Evolutionary conservation across 1,284 basidiomycete species (phyloP), one percentile per base, ranked within the genome.

Genomic region (Grifola frondosa): DNA sequence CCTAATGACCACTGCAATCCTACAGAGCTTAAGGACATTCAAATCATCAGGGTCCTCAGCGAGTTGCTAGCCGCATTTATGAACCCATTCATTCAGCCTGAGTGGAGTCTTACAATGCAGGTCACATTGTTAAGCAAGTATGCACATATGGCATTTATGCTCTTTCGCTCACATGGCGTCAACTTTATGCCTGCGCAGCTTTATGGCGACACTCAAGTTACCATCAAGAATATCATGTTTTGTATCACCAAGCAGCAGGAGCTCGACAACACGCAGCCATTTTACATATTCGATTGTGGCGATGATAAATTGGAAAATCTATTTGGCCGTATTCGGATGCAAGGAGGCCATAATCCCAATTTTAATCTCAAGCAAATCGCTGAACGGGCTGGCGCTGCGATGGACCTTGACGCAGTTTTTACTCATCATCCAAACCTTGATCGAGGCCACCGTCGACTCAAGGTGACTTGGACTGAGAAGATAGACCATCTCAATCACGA

Each of bases 381-480:
- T 43, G 57, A 65, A 49, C 62, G 58, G 50, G 58, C 70, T 41
- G 64, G 62, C 13, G 59, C 62, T 3, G 62, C 62, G 12, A 40
- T 68, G 28, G 60, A 56, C 28, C 43, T 59, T 13, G 63, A 62
- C 2, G 61, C 63, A 9, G 39, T 60, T 28, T 34, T 41, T 11
- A 9, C 35, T 3, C 26, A 33, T 9, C 29, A 52, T 23, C 49
- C 46, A 1, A 22, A 49, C 4, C 46, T 52, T 12, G 37, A 48
- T 28, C 25, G 22, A 17, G 52, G 52, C 1, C 39, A 40, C 24
- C 44, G 49, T 5, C 44, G 44, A 2, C 39, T 46, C 23, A 46
- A 52, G n/a, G 22, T 52, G 9, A 35, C 37, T 1, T 10, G 22
- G 2, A 39, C 37, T 3, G 42, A 47, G 26, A 22, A 48, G 6